Conservation (phyloP, 1,284 basidiomycete species). For the Phaffia rhodozyma region DNA sequence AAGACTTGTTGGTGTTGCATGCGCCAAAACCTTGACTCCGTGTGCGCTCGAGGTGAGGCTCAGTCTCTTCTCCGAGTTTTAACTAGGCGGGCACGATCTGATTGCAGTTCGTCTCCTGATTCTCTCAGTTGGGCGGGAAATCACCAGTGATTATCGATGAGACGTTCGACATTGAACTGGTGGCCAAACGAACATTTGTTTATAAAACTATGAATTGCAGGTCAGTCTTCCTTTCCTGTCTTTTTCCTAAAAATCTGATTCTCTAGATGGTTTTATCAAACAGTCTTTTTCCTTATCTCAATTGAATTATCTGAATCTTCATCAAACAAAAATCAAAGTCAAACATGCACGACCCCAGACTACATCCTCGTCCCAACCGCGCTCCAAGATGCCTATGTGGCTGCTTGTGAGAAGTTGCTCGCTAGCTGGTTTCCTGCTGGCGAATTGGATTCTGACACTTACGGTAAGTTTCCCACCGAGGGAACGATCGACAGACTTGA, state of each 20-base stretch:
- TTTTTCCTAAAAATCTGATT: not conserved
- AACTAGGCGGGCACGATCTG: not conserved
- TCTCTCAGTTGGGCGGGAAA: constrained; percentile 11
- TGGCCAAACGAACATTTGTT: constrained; percentile 8
- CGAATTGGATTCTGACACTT: constrained; percentile 3
- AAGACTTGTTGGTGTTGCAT: not conserved
- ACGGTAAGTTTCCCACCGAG: constrained; percentile 4
- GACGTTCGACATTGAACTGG: constrained; percentile 4
- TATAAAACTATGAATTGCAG: not conserved
- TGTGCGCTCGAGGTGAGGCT: constrained; percentile 4
- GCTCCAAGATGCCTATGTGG: constrained; percentile 2
- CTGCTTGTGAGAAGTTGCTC: not conserved
- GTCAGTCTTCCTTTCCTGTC: not conserved
- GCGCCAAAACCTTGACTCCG: constrained; percentile 16
- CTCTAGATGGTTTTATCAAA: too few relatives aligned
- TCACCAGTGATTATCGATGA: constrained; percentile 10
- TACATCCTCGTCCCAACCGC: not conserved
- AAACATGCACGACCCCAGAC: constrained; percentile 12
- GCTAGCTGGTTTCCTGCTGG: constrained; percentile 9
- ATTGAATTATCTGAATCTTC: not conserved
- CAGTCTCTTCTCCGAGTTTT: not conserved
- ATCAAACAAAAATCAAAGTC: too few relatives aligned
- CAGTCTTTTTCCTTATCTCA: not conserved
- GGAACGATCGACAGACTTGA: constrained; percentile 4
- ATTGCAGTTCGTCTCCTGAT: not conserved